Evolutionary conservation across 2,329 filamentous ascomycete species (phyloP).

Genomic region (Aureobasidium vineae): DNA sequence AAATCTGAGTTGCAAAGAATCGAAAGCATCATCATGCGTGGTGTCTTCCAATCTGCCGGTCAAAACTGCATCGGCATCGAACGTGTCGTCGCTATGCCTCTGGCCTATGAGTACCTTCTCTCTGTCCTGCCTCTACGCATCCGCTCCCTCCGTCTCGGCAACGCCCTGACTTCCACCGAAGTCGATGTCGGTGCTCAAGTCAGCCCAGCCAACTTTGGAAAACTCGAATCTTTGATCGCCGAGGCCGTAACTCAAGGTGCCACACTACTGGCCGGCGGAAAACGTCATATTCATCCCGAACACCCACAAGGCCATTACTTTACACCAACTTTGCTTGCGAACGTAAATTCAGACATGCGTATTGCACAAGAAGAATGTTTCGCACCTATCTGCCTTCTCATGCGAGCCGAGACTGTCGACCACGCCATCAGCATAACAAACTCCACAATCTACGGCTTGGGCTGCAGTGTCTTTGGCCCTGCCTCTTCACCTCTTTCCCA

Average conservation of each 20-base stretch:
- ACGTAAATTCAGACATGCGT: slow-evolving; percentile 80
- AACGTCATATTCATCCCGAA: slow-evolving; percentile 66
- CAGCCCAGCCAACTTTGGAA: slow-evolving; percentile 70
- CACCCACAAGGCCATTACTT: slow-evolving; percentile 88
- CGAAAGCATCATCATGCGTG: slow-evolving; percentile 79
- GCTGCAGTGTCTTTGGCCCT: slow-evolving; percentile 80
- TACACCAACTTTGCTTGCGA: slow-evolving; percentile 81
- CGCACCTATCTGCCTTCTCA: slow-evolving; percentile 82
- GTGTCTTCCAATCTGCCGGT: slow-evolving; percentile 90
- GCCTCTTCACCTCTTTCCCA: slow-evolving; percentile 54
- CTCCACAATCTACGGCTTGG: slow-evolving; percentile 78
- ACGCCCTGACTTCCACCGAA: slow-evolving; percentile 55
- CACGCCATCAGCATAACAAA: slow-evolving; percentile 79
- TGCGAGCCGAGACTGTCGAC: slow-evolving; percentile 66
- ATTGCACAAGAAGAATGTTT: slow-evolving; percentile 93
- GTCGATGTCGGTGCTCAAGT: slow-evolving; percentile 88
- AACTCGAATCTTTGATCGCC: slow-evolving; percentile 71
- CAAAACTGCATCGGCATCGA: slow-evolving; percentile 99
- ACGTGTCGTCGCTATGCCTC: slow-evolving; percentile 76
- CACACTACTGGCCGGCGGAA: slow-evolving; percentile 75
- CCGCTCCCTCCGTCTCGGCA: slow-evolving; percentile 70
- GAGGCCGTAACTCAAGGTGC: slow-evolving; percentile 79
- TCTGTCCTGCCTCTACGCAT: slow-evolving; percentile 71
- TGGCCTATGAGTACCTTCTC: slow-evolving; percentile 72
- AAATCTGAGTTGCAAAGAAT: slow-evolving; percentile 67